A percentile compares a stretch with the other conserved stretches of the same genome.
Conservation (phyloP, 2,329 filamentous ascomycete genomes). For the Fusarium tuaranense region DNA sequence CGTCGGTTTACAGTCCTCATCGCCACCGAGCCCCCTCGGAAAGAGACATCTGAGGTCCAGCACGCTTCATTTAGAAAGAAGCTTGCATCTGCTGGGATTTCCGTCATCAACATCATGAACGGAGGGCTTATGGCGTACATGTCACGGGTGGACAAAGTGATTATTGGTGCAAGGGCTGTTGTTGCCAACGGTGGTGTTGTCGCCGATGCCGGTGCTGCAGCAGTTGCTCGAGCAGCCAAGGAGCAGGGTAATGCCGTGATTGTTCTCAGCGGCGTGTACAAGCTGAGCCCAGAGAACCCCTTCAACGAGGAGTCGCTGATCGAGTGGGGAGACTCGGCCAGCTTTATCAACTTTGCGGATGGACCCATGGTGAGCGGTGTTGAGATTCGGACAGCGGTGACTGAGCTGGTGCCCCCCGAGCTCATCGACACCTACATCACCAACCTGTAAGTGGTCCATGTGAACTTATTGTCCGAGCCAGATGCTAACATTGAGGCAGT, state of each 20-base stretch:
- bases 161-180: slow-evolving; percentile 88
- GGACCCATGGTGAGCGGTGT: slow-evolving; percentile 82
- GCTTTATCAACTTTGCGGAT: slow-evolving; percentile 81
- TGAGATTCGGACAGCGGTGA: slow-evolving; percentile 82
- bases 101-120: slow-evolving; percentile 86
- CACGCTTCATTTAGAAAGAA: slow-evolving; percentile 78
- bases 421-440: slow-evolving; percentile 86
- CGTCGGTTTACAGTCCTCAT: slow-evolving; percentile 93
- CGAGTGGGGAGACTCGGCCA: slow-evolving; percentile 86
- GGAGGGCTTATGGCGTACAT: slow-evolving; percentile 92
- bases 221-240: slow-evolving; percentile 87
- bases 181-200: slow-evolving; percentile 90
- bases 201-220: slow-evolving; percentile 83
- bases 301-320: slow-evolving; percentile 85
- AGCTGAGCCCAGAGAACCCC: slow-evolving; percentile 89
- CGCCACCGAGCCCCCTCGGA: slow-evolving; percentile 70
- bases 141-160: slow-evolving; percentile 94
- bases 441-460: slow-evolving; percentile 67
- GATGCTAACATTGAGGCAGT: slow-evolving; percentile 49
- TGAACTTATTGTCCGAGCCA: neutral
- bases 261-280: slow-evolving; percentile 91
- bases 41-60: slow-evolving; percentile 52
- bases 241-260: slow-evolving; percentile 87
- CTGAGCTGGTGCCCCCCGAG: slow-evolving; percentile 84
- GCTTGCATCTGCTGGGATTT: slow-evolving; percentile 80